These are phyloP conservation scores for Hemisphaericaspora nanyangensis DNA, from an alignment of 805 yeast species.

Conservation along the genomic window DNA sequence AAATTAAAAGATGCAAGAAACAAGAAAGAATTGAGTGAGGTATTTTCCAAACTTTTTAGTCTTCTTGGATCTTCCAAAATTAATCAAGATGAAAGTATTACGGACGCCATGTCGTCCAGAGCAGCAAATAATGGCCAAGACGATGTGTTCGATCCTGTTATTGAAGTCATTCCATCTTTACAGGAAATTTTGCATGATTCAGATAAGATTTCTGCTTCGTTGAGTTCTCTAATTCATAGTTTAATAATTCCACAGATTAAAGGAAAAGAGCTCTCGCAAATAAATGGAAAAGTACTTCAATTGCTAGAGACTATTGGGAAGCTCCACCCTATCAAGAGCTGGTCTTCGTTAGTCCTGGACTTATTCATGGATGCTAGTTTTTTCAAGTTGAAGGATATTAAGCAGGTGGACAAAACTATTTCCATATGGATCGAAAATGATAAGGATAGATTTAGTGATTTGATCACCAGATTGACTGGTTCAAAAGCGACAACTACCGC, in stretches of 20 bases:
- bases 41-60: constrained; percentile 28
- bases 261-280: constrained; percentile 32
- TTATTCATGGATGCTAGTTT: constrained; percentile 58
- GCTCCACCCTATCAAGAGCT: constrained; percentile 41
- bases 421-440: constrained; percentile 63
- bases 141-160: constrained; percentile 38
- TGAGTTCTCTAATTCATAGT: constrained; percentile 52
- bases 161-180: constrained; percentile 32
- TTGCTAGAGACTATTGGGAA: constrained; percentile 40
- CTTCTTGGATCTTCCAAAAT: constrained; percentile 9
- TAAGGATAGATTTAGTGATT: constrained; percentile 50
- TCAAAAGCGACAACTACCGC: constrained; percentile 38
- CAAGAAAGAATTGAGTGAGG: constrained; percentile 52
- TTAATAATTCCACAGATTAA: constrained; percentile 52
- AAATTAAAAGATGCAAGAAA: constrained; percentile 62
- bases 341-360: constrained; percentile 68
- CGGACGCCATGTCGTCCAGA: constrained; percentile 3
- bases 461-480: constrained; percentile 28
- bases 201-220: constrained; percentile 53
- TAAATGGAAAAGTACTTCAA: constrained; percentile 39
- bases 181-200: constrained; percentile 47
- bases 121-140: constrained; percentile 20
- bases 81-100: constrained; percentile 3
- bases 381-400: constrained; percentile 37
- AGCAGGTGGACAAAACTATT: constrained; percentile 54